Percentiles rank a stretch among this genome's conserved stretches.
These are phyloP conservation scores for Ceratocystiopsis brevicomis DNA, from an alignment of 2,329 filamentous ascomycete genomes.

Conservation along the genomic window DNA sequence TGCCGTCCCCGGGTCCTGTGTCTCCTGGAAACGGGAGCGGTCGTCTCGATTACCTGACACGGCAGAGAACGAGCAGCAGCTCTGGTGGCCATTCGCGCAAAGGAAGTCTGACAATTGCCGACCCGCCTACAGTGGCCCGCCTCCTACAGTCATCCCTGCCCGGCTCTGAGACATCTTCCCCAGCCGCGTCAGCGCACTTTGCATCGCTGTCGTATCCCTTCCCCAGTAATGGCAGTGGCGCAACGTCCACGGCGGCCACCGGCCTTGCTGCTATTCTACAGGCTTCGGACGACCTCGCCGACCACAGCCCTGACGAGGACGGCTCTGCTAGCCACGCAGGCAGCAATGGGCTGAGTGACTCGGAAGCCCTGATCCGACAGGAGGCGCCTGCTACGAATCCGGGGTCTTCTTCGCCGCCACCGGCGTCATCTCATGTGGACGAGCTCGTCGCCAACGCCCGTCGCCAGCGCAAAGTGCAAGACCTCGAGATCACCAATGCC, in stretches of 20 bases:
- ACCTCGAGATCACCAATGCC: constrained; percentile 90
- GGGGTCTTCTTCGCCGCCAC: too few species aligned
- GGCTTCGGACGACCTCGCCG: constrained; percentile 30
- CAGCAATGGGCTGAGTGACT: constrained; percentile 3
- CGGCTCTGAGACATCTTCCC: constrained; percentile 5
- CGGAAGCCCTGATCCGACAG: constrained; percentile 8
- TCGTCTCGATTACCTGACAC: not conserved
- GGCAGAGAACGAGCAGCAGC: not conserved
- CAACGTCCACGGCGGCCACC: not conserved
- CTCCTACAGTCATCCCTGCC: constrained; percentile 6
- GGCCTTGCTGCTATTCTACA: constrained; percentile 37
- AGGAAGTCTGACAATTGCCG: constrained; percentile 17
- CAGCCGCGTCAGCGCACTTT: not conserved
- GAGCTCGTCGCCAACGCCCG: constrained; percentile 77
- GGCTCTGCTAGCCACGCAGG: not conserved
- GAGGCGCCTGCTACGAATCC: constrained; percentile 2
- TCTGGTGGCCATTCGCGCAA: constrained; percentile 19
- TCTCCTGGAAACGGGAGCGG: constrained; percentile 1
- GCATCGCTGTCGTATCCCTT: constrained; percentile 1
- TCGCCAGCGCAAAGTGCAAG: constrained; percentile 82
- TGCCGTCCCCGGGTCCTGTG: not conserved
- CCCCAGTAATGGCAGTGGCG: not conserved
- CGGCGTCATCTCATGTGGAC: constrained; percentile 29
- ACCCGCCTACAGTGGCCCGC: constrained; percentile 5
- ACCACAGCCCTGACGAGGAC: constrained; percentile 4